Evolutionary conservation across 768 basidiomycete genomes (phyloP), one percentile per base, ranked within the genome.

Genomic region (Lactarius quietus): DNA sequence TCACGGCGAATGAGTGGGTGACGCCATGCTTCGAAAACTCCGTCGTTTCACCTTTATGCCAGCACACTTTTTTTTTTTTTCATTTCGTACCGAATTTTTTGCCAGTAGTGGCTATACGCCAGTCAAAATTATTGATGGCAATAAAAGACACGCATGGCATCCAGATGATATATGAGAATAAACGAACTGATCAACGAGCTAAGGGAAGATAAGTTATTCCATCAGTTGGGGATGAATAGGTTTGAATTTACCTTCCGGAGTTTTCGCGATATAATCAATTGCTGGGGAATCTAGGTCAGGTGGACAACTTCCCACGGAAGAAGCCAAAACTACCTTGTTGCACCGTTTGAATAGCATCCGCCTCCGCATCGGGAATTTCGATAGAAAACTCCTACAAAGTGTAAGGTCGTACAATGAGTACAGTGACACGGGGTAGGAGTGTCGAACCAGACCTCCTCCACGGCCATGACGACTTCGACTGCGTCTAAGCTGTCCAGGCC

Each of bases 381-480:
- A 99, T 95, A 33, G 85, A 83, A 75, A 99, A 99, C 73, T 98
- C 97, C 93, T 98, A 71, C 39, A 60, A 52, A 17, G 8, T 36
- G 36, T 20, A 17, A 31, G 35, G 35, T 15, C n/a, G 26, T 60
- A 59, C 43, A 20, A 61, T 65, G 45, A 45, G 45, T 61, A 65
- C 61, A 23, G 51, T 18, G 62, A 26, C n/a, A 62, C 38, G 33
- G 43, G 28, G 20, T 1, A 43, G 51, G 23, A 43, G 12, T 29
- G 54, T 23, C 5, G 45, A 57, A 38, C 53, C 74, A 53, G 70
- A 86, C 89, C 85, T 95, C 97, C 79, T 99, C 97, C 70, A 99
- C 89, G 45, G 96, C 94, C 95, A 99, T 97, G 72, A 98, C 92
- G 31, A 98, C 95, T 77, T 99, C 97, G 23, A 99, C 95, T 23